Evolutionary conservation across 805 yeast genomes (phyloP).

Genomic region (Saccharomycopsis synnaedendra): DNA sequence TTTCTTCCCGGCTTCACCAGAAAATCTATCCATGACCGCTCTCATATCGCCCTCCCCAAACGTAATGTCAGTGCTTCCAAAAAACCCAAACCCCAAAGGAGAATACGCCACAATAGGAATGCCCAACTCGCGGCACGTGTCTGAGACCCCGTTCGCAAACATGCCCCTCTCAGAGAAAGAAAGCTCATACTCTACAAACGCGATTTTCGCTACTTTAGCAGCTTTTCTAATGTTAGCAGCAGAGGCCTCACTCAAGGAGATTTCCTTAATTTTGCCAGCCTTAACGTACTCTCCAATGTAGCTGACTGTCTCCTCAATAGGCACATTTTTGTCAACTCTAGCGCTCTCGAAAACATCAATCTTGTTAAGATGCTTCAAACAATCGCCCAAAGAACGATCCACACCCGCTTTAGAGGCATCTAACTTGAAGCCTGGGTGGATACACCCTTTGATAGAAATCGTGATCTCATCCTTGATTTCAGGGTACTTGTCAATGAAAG

Average conservation of each 20-base stretch:
- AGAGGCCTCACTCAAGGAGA: slow-evolving; percentile 65
- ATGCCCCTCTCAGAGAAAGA: slow-evolving; percentile 61
- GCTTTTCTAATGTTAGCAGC: slow-evolving; percentile 54
- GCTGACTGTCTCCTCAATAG: slow-evolving; percentile 47
- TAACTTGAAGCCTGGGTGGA: slow-evolving; percentile 24
- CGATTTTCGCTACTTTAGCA: slow-evolving; percentile 40
- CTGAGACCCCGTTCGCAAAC: slow-evolving; percentile 50
- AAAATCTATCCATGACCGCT: slow-evolving; percentile 40
- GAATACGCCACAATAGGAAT: slow-evolving; percentile 73
- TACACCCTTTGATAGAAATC: slow-evolving; percentile 54
- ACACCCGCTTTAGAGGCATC: slow-evolving; percentile 34
- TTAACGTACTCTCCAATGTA: slow-evolving; percentile 49
- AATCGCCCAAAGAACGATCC: slow-evolving; percentile 34
- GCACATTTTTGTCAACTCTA: slow-evolving; percentile 46
- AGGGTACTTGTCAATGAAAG: slow-evolving; percentile 48
- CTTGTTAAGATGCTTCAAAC: slow-evolving; percentile 28
- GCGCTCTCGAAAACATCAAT: slow-evolving; percentile 62
- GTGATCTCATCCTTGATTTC: slow-evolving; percentile 43
- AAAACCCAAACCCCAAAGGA: slow-evolving; percentile 70
- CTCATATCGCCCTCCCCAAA: slow-evolving; percentile 46
- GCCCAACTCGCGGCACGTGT: slow-evolving; percentile 40
- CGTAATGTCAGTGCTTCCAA: slow-evolving; percentile 49
- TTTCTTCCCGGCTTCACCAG: slow-evolving; percentile 39
- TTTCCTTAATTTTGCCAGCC: slow-evolving; percentile 54
- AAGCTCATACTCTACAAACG: slow-evolving; percentile 69